Conservation (phyloP, 2,329 filamentous ascomycete genomes). For the Fulvia fulva region DNA sequence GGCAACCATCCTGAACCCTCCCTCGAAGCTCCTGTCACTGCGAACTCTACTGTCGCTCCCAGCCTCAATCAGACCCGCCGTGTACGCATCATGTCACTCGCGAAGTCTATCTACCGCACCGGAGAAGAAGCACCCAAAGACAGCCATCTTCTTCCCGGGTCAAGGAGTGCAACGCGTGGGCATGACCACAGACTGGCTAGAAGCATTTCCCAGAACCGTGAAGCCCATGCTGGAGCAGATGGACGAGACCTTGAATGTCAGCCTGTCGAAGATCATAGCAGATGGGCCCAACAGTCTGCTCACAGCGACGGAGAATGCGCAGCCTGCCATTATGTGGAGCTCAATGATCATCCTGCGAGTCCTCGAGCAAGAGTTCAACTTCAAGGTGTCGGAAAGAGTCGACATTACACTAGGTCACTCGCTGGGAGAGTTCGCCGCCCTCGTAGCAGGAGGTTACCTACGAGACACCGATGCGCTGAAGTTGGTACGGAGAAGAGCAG, state of each 20-base stretch:
- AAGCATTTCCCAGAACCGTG: slow-evolving; percentile 76
- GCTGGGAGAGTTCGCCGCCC: slow-evolving; percentile 85
- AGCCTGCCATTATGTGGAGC: slow-evolving; percentile 94
- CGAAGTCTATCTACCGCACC: slow-evolving; percentile 21
- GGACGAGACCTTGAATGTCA: slow-evolving; percentile 69
- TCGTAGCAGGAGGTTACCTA: slow-evolving; percentile 80
- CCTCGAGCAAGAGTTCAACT: slow-evolving; percentile 79
- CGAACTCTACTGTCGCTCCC: slow-evolving; percentile 26
- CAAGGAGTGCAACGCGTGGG: slow-evolving; percentile 37
- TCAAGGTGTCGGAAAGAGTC: slow-evolving; percentile 64
- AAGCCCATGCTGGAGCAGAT: slow-evolving; percentile 79
- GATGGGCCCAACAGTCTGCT: slow-evolving; percentile 73
- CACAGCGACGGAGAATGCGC: slow-evolving; percentile 79
- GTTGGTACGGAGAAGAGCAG: slow-evolving; percentile 72
- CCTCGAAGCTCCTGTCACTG: slow-evolving; percentile 10
- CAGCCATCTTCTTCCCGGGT: slow-evolving; percentile 39
- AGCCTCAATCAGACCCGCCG: slow-evolving; percentile 24
- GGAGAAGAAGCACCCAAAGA: slow-evolving; percentile 29
- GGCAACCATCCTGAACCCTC: slow-evolving; percentile 4
- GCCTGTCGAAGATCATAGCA: slow-evolving; percentile 73
- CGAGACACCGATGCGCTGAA: slow-evolving; percentile 71
- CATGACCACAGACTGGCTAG: slow-evolving; percentile 65
- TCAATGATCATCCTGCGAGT: slow-evolving; percentile 85
- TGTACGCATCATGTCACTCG: slow-evolving; percentile 22
- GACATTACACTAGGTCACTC: slow-evolving; percentile 88